Evolutionary conservation across 768 basidiomycete species (phyloP), one percentile per base, ranked within the genome.

Genomic region (Megacollybia marginata): DNA sequence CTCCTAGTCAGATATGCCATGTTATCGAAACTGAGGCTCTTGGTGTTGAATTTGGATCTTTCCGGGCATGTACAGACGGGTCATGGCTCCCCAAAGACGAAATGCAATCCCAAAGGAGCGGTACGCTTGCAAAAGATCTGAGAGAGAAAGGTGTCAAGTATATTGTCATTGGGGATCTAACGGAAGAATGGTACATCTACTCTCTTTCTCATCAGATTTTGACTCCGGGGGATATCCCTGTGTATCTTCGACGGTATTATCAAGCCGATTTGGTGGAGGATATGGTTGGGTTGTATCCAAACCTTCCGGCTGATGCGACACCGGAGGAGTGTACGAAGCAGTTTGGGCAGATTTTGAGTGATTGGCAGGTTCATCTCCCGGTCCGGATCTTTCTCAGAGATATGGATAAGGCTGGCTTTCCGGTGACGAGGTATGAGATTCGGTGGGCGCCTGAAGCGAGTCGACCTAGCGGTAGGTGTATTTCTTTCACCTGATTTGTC

Each of bases 121-220:
- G 86, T 2, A 70, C 65, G 1, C 70, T 91, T 47, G 82, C 82
- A 0, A 63, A 63, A 9, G 74, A 69, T 1, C 70, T 88, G 11
- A 63, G 59, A 42, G 74, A 69, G 16, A 80, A 77, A 16, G 85
- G 87, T 2, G 70, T 88, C 42, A 72, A 68, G 36, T 78, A 74
- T 57, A 67, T 89, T 50, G 67, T 81, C 46, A 65, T 83, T n/a
- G 87, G 88, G 9, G 82, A 86, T 48, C 70, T 87, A 46, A 71
- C 68, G 13, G 84, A 88, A 55, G 86, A 89, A 61, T 88, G 86
- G 85, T 85, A 80, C 60, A 72, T 88, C 46, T 88, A 88, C 55
- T 76, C 83, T 12, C 80, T 88, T 55, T 78, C 84, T 4, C 79
- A 86, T 59, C 76, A 80, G 0, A 74, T 87, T 44, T 47, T 60